Base-by-base conservation (phyloP, 495 filamentous ascomycete species). In the Trichoderma virens region DNA sequence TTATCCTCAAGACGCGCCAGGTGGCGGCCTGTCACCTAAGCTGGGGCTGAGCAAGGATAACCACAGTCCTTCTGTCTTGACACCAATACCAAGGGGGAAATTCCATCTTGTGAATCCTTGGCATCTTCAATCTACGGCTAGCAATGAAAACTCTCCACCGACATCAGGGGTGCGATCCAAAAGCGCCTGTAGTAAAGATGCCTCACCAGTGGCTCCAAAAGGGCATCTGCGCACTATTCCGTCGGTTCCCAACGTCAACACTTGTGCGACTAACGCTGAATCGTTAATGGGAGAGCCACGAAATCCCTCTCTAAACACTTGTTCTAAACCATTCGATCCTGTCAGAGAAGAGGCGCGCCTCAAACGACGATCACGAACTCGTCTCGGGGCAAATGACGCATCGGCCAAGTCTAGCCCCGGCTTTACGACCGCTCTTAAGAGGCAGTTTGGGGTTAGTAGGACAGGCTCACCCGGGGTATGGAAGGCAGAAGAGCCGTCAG, bases 341-440 rank as follows among this genome's bases (percentile, higher is more conserved):
- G 61, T 5, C 31, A 62, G 16, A 65, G 60, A 63, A 30, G 34
- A 60, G 20, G 13, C 20, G 25, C 63, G 68, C 0, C 59, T 62
- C 2, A 68, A 67, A 35, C 74, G 71, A 56, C 68, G 70, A 41
- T 69, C 51, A 9, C 23, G 51, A 8, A 30, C 51, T 9, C 51
- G 51, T 30, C 51, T 56, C 11, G 16, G 51, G 13, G 13, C 8
- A 8, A 56, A 56, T 30, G 51, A 56, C 14, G 9, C 31, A 3
- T 72, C 72, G 5, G 65, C 72, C 23, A 47, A 65, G n/a, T 74
- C 73, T 62, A 69, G 73, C 67, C 73, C 79, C 41, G 65, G 77
- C 63, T 63, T 77, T 65, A 67, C 73, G 56, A 63, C 74, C 64
- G 60, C 73, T 62, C 69, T 75, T 61, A 62, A 73, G 64, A 66